Conservation (phyloP, 1,284 basidiomycete genomes). For the Cryptococcus neoformans region DNA sequence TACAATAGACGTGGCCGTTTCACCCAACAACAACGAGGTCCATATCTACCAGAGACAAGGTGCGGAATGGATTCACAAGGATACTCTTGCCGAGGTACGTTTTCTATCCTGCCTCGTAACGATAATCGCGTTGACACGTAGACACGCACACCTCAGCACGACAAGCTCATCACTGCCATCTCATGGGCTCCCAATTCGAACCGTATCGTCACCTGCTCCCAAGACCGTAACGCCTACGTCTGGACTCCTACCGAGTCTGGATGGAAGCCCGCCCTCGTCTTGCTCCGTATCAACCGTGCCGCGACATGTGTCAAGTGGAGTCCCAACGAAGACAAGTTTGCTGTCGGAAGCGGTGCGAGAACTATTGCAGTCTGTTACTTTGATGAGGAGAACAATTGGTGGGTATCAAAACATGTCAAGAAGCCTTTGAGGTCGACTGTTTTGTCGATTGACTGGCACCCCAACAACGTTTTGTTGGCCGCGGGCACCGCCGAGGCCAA, state of each 20-base stretch:
- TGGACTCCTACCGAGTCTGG: constrained; percentile 81
- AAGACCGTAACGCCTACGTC: constrained; percentile 98
- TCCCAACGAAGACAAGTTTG: constrained; percentile 98
- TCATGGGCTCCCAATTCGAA: constrained; percentile 98
- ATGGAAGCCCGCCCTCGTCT: constrained; percentile 98
- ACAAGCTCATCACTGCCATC: constrained; percentile 97
- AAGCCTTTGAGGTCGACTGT: constrained; percentile 95
- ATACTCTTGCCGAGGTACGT: constrained; percentile 80
- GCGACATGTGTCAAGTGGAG: constrained; percentile 96
- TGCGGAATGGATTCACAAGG: constrained; percentile 68
- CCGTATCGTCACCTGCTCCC: constrained; percentile 95
- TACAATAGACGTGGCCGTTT: constrained; percentile 77
- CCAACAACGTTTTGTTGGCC: constrained; percentile 92
- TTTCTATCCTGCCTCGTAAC: not conserved
- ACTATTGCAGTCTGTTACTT: constrained; percentile 94
- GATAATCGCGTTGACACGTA: not conserved
- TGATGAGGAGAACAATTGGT: constrained; percentile 98
- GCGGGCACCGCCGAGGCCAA: constrained; percentile 94
- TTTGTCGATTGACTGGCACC: constrained; percentile 93
- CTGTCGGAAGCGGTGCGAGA: constrained; percentile 92
- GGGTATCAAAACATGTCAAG: constrained; percentile 97
- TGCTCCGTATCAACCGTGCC: constrained; percentile 91
- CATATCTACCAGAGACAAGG: constrained; percentile 71
- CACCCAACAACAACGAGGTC: constrained; percentile 85
- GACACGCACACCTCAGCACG: constrained; percentile 64